These are phyloP conservation scores for Nemania abortiva DNA, from an alignment of 2,329 filamentous ascomycete genomes.

Conservation along the genomic window DNA sequence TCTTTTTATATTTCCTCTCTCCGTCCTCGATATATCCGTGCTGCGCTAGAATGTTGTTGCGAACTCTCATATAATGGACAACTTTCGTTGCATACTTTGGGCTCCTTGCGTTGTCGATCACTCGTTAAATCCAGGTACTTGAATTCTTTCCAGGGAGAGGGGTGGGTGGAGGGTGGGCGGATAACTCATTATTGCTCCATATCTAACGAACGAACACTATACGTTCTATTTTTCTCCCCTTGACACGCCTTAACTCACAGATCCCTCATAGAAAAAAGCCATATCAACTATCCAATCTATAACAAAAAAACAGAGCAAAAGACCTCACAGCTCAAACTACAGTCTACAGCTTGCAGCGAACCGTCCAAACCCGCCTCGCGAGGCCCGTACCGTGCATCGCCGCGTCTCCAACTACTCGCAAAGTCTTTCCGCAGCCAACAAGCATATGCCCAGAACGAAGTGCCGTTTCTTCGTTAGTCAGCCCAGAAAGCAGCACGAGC, in stretches of 20 bases:
- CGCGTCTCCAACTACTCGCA: constrained; percentile 22
- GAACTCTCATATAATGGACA: constrained; percentile 33
- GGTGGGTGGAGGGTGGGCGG: not conserved
- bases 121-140: constrained; percentile 24
- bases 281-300: constrained; percentile 13
- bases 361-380: constrained; percentile 21
- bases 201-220: constrained; percentile 2
- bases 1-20: constrained; percentile 6
- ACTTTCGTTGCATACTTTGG: constrained; percentile 25
- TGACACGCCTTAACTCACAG: constrained; percentile 30
- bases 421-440: constrained; percentile 26
- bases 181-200: constrained; percentile 9
- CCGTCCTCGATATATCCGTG: constrained; percentile 30
- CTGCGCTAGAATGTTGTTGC: constrained; percentile 34
- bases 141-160: not conserved
- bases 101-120: constrained; percentile 14
- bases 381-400: constrained; percentile 6
- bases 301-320: constrained; percentile 15
- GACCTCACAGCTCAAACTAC: not conserved
- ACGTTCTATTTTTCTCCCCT: constrained; percentile 9
- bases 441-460: constrained; percentile 16
- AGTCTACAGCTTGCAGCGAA: constrained; percentile 19
- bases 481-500: constrained; percentile 8
- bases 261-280: constrained; percentile 30
- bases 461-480: constrained; percentile 26